These are phyloP conservation scores for Phaeosphaeria sp. DNA, from an alignment of 2,329 filamentous ascomycete genomes.

Conservation along the genomic window DNA sequence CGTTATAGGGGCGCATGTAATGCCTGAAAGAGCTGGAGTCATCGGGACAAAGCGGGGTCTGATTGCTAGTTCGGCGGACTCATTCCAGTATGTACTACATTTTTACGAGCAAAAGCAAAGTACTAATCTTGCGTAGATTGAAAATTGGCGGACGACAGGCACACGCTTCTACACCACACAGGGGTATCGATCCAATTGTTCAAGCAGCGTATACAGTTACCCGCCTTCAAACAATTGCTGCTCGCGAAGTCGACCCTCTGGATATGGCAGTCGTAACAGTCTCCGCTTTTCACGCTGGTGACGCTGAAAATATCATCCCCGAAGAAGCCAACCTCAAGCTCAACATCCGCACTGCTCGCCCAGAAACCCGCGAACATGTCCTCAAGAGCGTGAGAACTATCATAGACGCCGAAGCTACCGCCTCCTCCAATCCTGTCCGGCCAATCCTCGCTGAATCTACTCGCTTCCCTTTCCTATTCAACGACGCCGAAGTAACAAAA, in stretches of 20 bases:
- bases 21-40: conserved; percentile 51
- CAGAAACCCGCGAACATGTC: conserved; percentile 56
- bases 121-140: conserved; percentile 46
- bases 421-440: conserved; percentile 52
- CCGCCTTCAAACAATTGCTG: conserved; percentile 65
- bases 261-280: conserved; percentile 66
- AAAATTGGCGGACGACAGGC: conserved; percentile 65
- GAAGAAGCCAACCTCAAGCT: conserved; percentile 62
- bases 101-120: background rate
- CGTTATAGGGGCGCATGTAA: conserved; percentile 64
- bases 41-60: conserved; percentile 52
- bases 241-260: conserved; percentile 60
- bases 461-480: conserved; percentile 59
- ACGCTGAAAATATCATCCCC: conserved; percentile 67
- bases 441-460: conserved; percentile 52
- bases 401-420: conserved; percentile 61
- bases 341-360: conserved; percentile 59
- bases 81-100: conserved; percentile 40
- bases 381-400: conserved; percentile 59
- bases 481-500: conserved; percentile 55
- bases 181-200: conserved; percentile 64
- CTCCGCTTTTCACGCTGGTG: conserved; percentile 64
- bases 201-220: conserved; percentile 63
- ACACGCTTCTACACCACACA: conserved; percentile 64
- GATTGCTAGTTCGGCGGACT: conserved; percentile 52